Conservation (phyloP, 139 green algal genomes). For the Trebouxia sp. region DNA sequence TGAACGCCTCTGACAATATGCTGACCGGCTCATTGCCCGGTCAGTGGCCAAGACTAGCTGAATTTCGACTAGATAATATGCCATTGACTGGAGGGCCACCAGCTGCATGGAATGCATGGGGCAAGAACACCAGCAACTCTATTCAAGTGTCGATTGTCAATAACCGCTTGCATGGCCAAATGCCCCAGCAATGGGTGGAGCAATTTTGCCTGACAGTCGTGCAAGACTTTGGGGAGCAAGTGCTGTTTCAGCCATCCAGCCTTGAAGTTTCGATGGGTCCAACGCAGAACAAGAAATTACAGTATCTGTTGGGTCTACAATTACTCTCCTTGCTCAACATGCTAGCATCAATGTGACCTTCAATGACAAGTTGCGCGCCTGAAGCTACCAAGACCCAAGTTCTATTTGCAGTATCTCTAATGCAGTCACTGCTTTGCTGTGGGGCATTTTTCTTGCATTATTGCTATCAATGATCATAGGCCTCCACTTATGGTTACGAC, state of each 20-base stretch:
- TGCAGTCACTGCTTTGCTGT: not conserved
- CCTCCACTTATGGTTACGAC: not conserved
- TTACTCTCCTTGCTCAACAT: not conserved
- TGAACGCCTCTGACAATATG: not conserved
- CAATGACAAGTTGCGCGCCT: not conserved
- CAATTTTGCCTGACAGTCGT: slow-evolving; percentile 16
- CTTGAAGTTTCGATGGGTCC: no score
- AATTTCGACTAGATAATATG: not conserved
- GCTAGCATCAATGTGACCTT: slow-evolving; percentile 9
- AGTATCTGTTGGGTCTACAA: not conserved
- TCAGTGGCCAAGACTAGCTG: not conserved
- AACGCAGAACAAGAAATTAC: no score
- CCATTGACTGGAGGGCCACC: not conserved
- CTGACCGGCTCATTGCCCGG: not conserved
- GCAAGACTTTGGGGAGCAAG: not conserved
- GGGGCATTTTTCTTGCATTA: not conserved
- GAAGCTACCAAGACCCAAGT: not conserved
- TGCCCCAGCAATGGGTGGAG: not conserved
- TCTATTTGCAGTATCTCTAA: not conserved
- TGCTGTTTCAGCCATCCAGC: not conserved
- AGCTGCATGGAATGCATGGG: not conserved
- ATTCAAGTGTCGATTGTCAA: slow-evolving; percentile 3
- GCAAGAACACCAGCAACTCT: not conserved
- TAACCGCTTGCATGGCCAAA: not conserved
- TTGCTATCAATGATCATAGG: not conserved